Evolutionary conservation across 495 filamentous ascomycete genomes (phyloP), one percentile per base, ranked within the genome.

Genomic region (Cryomyces minteri): DNA sequence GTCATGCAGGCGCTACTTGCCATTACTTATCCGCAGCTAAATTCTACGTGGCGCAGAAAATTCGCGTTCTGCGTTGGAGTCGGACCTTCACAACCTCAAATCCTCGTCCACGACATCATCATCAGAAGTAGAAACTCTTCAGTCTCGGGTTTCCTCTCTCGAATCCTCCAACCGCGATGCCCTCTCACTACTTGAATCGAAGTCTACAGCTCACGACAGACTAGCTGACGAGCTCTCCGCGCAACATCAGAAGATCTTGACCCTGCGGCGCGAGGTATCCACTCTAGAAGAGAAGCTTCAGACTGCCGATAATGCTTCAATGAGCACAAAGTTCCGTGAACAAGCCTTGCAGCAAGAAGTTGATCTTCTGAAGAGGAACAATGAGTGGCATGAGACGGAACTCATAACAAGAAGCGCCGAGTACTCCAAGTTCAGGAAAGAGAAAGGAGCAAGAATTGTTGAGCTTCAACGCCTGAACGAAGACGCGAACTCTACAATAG

Each of bases 141-240:
- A 82, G 44, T 71, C 79, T 32, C 84, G 88, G 41, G 84, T 96
- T 51, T 58, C 77, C 4, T 80, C 84, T 4, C 72, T 99, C 0
- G 90, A 99, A 60, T 76, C 81, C 7, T 88, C 87, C 14, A 95
- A 94, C 52, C 75, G 88, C 39, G 88, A 95, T 51, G 87, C 84
- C 4, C 62, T 94, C 1, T 78, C 80, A 10, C 72, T 94, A 11
- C 74, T 95, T 31, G 90, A 96, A 52, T 79, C 85, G 8, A 95
- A 94, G 58, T 80, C 82, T 31, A 73, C 73, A 1, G 82, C 85
- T n/a, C 80, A 94, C 52, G 85, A 94, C 45, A 72, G 70, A 37
- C 72, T 99, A 2, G 76, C 84, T 0, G 77, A 87, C 48, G 90
- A 99, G 52, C 75, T 96, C 28, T 76, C 84, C 31, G 69, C 73